A percentile compares a stretch with the other conserved stretches of the same genome.
Evolutionary conservation across 257 asterid genomes (phyloP).

Genomic region (Salvia rosmarinus): DNA sequence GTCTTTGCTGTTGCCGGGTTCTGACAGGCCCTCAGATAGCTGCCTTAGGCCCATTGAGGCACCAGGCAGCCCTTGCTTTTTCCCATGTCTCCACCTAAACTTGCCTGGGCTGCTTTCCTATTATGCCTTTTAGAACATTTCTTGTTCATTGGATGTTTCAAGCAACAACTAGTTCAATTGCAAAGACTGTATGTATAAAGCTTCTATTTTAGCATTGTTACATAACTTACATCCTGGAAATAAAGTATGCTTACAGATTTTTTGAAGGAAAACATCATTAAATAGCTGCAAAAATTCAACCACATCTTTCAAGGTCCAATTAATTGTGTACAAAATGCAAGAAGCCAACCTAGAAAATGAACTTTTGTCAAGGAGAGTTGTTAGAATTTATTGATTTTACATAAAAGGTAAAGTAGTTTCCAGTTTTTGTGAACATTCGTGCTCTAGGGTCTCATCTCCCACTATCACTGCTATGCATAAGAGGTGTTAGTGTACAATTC

Average conservation of each 20-base stretch:
- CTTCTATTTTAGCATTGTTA: constrained; percentile 15
- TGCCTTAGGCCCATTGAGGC: not conserved
- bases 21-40: not conserved
- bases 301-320: not conserved
- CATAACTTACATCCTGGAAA: constrained; percentile 1
- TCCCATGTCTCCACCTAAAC: not conserved
- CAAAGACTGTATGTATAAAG: not conserved
- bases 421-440: not conserved
- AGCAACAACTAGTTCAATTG: not conserved
- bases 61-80: not conserved
- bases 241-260: not conserved
- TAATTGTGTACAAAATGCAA: not conserved
- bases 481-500: not conserved
- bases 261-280: not conserved
- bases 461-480: not conserved
- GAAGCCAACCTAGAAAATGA: not conserved
- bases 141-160: not conserved
- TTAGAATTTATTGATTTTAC: not conserved
- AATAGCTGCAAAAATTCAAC: not conserved
- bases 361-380: constrained; percentile 4
- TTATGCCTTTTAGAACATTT: not conserved
- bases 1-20: not conserved
- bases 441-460: constrained; percentile 6
- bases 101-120: not conserved
- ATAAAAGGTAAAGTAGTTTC: not conserved